These are phyloP conservation scores for Glycyrrhiza uralensis DNA, from an alignment of 306 rosid species.

Conservation along the genomic window DNA sequence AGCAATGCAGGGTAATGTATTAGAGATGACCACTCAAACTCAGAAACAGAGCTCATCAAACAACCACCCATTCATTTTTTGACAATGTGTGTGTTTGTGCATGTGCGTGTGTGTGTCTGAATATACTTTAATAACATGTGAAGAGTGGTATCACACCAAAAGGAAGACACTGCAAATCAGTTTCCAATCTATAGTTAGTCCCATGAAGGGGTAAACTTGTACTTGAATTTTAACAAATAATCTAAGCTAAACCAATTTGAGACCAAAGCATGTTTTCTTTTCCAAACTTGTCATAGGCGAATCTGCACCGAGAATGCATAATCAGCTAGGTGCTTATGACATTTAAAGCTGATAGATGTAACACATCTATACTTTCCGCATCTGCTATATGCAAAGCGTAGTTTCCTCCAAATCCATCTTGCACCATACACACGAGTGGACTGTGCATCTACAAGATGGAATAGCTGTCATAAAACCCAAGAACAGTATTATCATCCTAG, in stretches of 20 bases:
- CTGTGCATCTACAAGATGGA: background rate
- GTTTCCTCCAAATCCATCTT: slow-evolving; percentile 5
- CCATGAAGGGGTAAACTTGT: background rate
- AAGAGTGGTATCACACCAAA: background rate
- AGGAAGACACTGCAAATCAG: background rate
- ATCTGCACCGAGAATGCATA: slow-evolving; percentile 1
- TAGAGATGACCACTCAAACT: background rate
- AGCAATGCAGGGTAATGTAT: background rate
- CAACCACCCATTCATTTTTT: background rate
- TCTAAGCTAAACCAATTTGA: background rate
- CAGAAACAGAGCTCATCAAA: background rate
- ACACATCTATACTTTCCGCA: background rate
- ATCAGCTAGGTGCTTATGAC: background rate
- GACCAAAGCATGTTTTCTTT: background rate
- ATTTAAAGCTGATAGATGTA: background rate
- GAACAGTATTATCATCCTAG: background rate
- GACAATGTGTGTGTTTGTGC: too few relatives aligned
- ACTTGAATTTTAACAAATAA: background rate
- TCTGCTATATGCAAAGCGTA: background rate
- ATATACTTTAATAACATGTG: background rate
- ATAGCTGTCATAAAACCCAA: background rate
- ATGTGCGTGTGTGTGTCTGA: too few relatives aligned
- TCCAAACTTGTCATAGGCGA: background rate
- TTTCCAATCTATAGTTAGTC: background rate
- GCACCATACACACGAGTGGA: background rate